Evolutionary conservation across 2,329 filamentous ascomycete genomes (phyloP).

Genomic region (Fonsecaea multimorphosa): DNA sequence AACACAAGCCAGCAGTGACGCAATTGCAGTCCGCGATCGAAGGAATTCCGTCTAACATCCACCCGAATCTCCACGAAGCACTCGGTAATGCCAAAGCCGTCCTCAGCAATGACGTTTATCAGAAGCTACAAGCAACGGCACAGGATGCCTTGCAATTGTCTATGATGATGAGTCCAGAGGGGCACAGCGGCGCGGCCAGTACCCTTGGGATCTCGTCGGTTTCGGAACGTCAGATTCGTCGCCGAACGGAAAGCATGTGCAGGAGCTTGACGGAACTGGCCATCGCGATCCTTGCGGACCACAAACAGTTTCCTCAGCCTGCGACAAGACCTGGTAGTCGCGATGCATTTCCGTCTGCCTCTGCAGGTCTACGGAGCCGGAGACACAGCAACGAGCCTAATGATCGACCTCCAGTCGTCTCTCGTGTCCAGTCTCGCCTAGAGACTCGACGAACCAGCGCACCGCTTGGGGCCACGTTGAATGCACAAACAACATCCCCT

Average conservation of each 20-base stretch:
- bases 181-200: conserved; percentile 63
- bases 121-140: conserved; percentile 78
- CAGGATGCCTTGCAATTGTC: conserved; percentile 80
- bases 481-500: conserved; percentile 18
- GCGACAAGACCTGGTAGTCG: conserved; percentile 42
- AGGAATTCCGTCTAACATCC: conserved; percentile 56
- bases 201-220: conserved; percentile 47
- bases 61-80: conserved; percentile 80
- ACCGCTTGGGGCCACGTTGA: conserved; percentile 25
- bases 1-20: conserved; percentile 58
- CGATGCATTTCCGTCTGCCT: conserved; percentile 41
- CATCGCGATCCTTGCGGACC: conserved; percentile 75
- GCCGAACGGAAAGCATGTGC: conserved; percentile 92
- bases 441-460: conserved; percentile 47
- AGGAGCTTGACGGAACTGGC: conserved; percentile 91
- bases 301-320: conserved; percentile 25
- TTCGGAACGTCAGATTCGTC: conserved; percentile 82
- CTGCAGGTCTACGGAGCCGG: conserved; percentile 45
- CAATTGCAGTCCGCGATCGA: conserved; percentile 55
- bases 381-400: conserved; percentile 50
- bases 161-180: conserved; percentile 65
- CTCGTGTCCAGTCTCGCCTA: conserved; percentile 45
- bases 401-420: conserved; percentile 39
- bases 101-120: conserved; percentile 74
- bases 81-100: conserved; percentile 76